phyloP scores from a whole-genome alignment of 2,329 filamentous ascomycete species.

The Chrysoporthe puriensis region DNA sequence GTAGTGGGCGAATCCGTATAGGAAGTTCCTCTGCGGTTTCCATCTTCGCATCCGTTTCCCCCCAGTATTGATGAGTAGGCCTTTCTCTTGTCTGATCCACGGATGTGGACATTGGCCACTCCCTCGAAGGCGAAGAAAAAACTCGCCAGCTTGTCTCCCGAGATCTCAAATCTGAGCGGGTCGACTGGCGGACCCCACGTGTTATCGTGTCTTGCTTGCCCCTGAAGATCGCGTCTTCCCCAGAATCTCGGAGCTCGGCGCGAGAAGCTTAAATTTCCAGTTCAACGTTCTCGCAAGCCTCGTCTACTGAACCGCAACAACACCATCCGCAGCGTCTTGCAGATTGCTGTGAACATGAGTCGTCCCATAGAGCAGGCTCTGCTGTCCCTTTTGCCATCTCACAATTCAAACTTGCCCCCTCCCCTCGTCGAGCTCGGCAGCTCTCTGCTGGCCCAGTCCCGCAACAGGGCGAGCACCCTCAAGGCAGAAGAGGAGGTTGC shows the following conservation, averaged over 20 bases:
- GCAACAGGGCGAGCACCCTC: slow-evolving; percentile 73
- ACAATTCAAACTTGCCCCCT: slow-evolving; percentile 67
- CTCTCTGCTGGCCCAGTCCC: slow-evolving; percentile 79
- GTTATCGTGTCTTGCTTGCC: slow-evolving; percentile 21
- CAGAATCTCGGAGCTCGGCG: not conserved
- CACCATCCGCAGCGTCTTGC: not conserved
- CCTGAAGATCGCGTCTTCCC: slow-evolving; percentile 20
- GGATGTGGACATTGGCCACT: not conserved
- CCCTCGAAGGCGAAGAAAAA: too few species aligned
- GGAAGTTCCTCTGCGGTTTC: too few species aligned
- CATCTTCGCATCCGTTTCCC: not conserved
- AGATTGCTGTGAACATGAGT: slow-evolving; percentile 60
- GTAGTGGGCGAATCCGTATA: too few species aligned
- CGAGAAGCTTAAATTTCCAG: slow-evolving; percentile 14
- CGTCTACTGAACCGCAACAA: not conserved
- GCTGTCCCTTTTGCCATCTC: slow-evolving; percentile 73
- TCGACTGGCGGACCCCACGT: slow-evolving; percentile 17
- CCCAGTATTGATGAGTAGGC: not conserved
- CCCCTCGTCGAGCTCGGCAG: slow-evolving; percentile 72
- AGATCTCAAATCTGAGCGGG: not conserved
- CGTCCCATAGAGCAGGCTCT: slow-evolving; percentile 74
- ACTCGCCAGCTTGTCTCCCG: too few species aligned
- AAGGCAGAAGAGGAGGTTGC: slow-evolving; percentile 87
- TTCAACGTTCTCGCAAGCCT: not conserved
- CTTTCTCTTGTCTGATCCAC: not conserved